Base-by-base conservation (phyloP, 2,329 filamentous ascomycete genomes). In the Fusarium oligoseptatum region DNA sequence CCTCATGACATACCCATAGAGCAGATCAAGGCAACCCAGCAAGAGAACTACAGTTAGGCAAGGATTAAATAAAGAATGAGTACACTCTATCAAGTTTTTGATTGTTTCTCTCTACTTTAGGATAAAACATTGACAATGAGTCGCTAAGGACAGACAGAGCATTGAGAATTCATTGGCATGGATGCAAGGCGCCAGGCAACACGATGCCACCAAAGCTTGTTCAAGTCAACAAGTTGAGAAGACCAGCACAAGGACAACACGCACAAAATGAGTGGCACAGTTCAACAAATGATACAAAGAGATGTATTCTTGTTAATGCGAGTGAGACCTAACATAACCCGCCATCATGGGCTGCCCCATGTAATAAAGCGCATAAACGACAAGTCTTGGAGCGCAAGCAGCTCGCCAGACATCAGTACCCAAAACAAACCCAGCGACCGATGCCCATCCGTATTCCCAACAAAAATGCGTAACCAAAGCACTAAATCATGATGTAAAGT, bases 381-480 rank as follows among this genome's bases (percentile, higher is more conserved):
- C 15, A 68, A 67, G 76, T 66, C 65, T 65, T 66, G 52, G 34
- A 69, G 58, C 58, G 69, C 74, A 70, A 72, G 68, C 68, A 62
- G 68, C 76, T 68, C 50, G 63, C 52, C 65, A 67, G 66, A 71
- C 73, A 73, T 70, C 66, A 67, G 41, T 78, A 81, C 77, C 80
- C 81, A 81, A 79, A 77, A 74, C 39, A 71, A 75, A 73, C 64
- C 74, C 64, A 73, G 57, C 66, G 63, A 64, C 73, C 74, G 43
- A 71, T 75, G 58, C 66, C 60, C 61, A 71, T 76, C 76, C 76
- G 65, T 79, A 68, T 68, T 71, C 71, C 76, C 64, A 75, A 70
- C 66, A 60, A 78, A 73, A 72, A 78, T 76, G 72, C 67, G 68
- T 77, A 79, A 65, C 66, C 77, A 68, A 76, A 73, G 76, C 68